Evolutionary conservation across 371 early-diverging fungal species (phyloP).

Genomic region (Apophysomyces variabilis): DNA sequence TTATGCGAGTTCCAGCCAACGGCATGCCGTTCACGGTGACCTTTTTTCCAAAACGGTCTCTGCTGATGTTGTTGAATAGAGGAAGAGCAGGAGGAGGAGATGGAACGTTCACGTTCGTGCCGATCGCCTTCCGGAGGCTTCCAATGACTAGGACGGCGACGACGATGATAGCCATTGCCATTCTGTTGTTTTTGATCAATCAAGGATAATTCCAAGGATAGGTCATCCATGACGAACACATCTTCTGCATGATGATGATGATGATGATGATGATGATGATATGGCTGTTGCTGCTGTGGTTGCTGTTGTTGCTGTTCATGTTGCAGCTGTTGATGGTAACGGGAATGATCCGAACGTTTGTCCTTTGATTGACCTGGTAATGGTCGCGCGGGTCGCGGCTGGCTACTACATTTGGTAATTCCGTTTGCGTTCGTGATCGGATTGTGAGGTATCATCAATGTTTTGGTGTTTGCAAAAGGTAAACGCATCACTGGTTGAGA

Average conservation of each 20-base stretch:
- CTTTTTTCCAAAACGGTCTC: conserved; percentile 1
- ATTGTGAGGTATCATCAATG: not conserved
- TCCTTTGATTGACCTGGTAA: not conserved
- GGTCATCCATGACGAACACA: conserved; percentile 2
- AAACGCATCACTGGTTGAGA: conserved; percentile 19
- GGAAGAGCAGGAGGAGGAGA: conserved; percentile 1
- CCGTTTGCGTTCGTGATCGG: not conserved
- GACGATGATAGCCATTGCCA: not conserved
- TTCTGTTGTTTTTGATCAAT: conserved; percentile 2
- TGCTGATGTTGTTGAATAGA: not conserved
- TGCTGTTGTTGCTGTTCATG: too few relatives aligned
- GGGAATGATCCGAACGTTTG: too few relatives aligned
- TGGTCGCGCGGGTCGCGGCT: not conserved
- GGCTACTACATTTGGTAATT: not conserved
- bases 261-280: not conserved
- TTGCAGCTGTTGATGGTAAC: too few relatives aligned
- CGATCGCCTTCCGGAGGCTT: not conserved
- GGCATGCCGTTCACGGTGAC: not conserved
- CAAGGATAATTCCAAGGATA: not conserved
- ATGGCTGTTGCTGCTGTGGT: too few relatives aligned
- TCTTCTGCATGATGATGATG: not conserved
- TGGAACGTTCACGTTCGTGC: not conserved
- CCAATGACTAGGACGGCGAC: not conserved
- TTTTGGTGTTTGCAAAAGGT: conserved; percentile 3
- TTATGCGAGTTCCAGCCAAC: conserved; percentile 19